Conservation (phyloP, 495 filamentous ascomycete genomes). For the Talaromyces nanjingensis region DNA sequence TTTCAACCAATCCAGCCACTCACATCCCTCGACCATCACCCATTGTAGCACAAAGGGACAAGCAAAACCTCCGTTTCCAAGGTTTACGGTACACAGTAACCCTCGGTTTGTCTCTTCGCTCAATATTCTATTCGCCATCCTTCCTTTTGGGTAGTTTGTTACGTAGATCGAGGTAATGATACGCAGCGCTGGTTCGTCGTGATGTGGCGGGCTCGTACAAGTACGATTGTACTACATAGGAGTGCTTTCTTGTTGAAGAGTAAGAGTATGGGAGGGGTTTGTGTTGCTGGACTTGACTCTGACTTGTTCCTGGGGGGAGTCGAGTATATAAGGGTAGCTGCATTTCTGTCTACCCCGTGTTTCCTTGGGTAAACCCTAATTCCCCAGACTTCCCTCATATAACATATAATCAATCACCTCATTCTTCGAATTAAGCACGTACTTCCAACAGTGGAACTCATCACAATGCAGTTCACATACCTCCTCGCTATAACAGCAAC, state of each 20-base stretch:
- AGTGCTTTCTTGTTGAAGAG: background rate
- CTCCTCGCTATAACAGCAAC: conserved; percentile 21
- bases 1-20: no score
- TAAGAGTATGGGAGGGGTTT: background rate
- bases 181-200: background rate
- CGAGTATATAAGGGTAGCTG: background rate
- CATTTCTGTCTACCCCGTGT: no score
- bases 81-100: no score
- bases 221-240: background rate
- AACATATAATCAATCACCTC: no score
- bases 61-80: no score
- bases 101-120: background rate
- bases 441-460: background rate
- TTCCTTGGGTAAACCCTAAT: no score
- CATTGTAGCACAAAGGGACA: no score
- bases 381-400: no score
- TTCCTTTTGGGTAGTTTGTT: background rate
- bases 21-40: no score
- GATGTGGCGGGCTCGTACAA: background rate
- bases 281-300: no score
- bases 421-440: background rate
- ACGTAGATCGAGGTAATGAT: background rate
- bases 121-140: background rate
- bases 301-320: no score
- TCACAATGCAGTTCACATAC: conserved; percentile 36